Conservation (phyloP, 768 basidiomycete genomes). For the Xerocomellus dryophilus region DNA sequence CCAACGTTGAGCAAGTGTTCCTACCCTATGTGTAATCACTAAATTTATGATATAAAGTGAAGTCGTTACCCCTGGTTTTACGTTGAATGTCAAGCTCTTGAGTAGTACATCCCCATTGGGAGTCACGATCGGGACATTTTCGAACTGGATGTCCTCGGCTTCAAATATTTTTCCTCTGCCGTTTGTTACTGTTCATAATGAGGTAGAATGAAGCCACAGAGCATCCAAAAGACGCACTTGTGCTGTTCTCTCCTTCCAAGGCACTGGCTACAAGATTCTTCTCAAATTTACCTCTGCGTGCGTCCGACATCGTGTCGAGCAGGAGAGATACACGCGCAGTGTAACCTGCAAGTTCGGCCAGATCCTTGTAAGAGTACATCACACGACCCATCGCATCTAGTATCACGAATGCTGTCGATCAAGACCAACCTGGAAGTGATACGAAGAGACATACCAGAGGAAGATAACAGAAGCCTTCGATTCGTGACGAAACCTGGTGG, state of each 20-base stretch:
- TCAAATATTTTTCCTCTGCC: conserved; percentile 77
- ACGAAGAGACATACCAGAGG: conserved; percentile 54
- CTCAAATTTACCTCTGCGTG: conserved; percentile 79
- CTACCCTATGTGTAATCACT: conserved; percentile 36
- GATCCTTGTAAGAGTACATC: conserved; percentile 97
- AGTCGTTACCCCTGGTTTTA: conserved; percentile 71
- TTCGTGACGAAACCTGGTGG: conserved; percentile 92
- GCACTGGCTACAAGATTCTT: conserved; percentile 83
- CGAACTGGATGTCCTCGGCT: conserved; percentile 88
- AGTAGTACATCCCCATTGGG: conserved; percentile 94
- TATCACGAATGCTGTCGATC: neutral
- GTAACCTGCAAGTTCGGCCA: conserved; percentile 94
- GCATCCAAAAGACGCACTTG: conserved; percentile 48
- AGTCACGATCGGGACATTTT: conserved; percentile 91
- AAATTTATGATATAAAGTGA: neutral
- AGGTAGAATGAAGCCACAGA: neutral
- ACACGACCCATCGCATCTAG: conserved; percentile 91
- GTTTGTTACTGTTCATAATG: conserved; percentile 56
- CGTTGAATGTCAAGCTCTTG: conserved; percentile 78
- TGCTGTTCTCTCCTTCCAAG: conserved; percentile 66
- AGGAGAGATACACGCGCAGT: conserved; percentile 87
- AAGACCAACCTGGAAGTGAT: neutral
- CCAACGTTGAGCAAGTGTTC: conserved; percentile 92
- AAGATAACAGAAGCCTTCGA: conserved; percentile 80
- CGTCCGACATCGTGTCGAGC: conserved; percentile 87